Conservation (phyloP, 768 basidiomycete species). For the Clathrus columnatus region DNA sequence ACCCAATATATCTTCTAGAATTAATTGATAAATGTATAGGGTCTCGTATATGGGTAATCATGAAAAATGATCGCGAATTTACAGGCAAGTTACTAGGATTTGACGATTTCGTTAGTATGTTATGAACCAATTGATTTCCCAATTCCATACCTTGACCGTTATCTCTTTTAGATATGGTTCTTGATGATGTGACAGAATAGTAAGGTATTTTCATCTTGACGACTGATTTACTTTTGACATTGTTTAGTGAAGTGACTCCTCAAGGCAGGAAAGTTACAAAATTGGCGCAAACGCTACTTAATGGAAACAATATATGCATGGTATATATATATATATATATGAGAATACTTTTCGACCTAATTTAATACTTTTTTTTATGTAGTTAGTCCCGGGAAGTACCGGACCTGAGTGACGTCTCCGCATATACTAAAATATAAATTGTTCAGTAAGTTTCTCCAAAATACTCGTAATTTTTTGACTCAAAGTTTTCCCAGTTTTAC, state of each 20-base stretch:
- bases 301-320: constrained; percentile 97
- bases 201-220: constrained; percentile 32
- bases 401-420: constrained; percentile 1
- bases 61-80: constrained; percentile 97
- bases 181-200: constrained; percentile 97
- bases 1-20: constrained; percentile 40
- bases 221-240: neutral
- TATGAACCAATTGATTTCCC: neutral
- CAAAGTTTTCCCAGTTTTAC: neutral
- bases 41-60: constrained; percentile 94
- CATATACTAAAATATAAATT: neutral
- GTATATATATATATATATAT: constrained; percentile 35
- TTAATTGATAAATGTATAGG: constrained; percentile 97
- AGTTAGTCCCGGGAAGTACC: constrained; percentile 8
- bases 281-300: constrained; percentile 80
- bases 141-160: neutral
- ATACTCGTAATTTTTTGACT: too few relatives aligned
- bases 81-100: constrained; percentile 91
- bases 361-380: neutral
- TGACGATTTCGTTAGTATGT: constrained; percentile 99
- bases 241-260: constrained; percentile 71
- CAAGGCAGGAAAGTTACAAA: constrained; percentile 73
- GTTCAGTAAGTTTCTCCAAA: too few relatives aligned
- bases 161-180: constrained; percentile 63
- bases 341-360: neutral